Conservation (phyloP, 768 basidiomycete species). For the Phallus indusiatus region DNA sequence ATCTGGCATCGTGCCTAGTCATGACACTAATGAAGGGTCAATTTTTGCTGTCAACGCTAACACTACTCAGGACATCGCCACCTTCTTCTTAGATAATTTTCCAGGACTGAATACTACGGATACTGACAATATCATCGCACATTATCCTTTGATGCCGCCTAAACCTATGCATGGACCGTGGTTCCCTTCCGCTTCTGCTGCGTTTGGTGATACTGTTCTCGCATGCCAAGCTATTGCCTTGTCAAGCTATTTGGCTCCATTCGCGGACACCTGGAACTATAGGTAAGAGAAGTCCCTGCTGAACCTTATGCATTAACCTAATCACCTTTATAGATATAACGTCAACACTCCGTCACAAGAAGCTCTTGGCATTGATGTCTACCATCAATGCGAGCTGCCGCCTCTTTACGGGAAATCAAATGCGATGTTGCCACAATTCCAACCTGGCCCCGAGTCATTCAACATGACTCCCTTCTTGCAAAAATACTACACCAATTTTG, state of each 20-base stretch:
- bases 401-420: neutral
- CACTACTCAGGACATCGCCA: neutral
- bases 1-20: neutral
- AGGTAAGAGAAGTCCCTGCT: neutral
- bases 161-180: neutral
- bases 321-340: neutral
- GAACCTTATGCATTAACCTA: neutral
- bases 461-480: neutral
- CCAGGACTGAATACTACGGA: neutral
- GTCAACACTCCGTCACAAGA: neutral
- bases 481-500: neutral
- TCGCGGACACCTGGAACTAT: neutral
- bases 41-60: neutral
- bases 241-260: neutral
- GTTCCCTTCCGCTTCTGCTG: neutral
- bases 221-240: neutral
- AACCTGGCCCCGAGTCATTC: neutral
- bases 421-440: neutral
- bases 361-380: neutral
- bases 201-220: neutral
- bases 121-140: neutral
- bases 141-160: neutral
- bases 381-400: neutral
- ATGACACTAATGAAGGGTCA: neutral
- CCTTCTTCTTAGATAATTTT: neutral